A percentile compares a stretch with the other conserved stretches of the same genome.
phyloP scores from a whole-genome alignment of 2,329 filamentous ascomycete genomes.

The Diaporthe helianthi region DNA sequence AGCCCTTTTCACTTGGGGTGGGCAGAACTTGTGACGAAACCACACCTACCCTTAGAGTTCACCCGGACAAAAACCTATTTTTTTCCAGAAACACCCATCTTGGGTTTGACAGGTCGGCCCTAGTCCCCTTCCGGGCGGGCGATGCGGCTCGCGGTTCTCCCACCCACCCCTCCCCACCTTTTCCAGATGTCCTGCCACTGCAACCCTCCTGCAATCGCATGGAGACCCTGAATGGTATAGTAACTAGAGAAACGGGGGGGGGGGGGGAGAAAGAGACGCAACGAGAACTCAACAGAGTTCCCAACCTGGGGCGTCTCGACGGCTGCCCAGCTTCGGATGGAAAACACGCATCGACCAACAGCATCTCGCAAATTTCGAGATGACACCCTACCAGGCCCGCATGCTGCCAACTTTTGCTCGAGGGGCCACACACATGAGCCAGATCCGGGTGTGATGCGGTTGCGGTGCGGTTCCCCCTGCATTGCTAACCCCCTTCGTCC shows the following conservation, averaged over 20 bases:
- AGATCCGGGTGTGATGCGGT: neutral
- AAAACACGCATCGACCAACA: neutral
- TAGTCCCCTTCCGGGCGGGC: slow-evolving; percentile 4
- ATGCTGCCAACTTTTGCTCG: neutral
- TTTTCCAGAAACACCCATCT: slow-evolving; percentile 12
- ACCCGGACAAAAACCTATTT: neutral
- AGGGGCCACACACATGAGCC: neutral
- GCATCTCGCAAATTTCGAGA: neutral
- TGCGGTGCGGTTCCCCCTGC: neutral
- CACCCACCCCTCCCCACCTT: neutral
- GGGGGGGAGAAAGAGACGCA: too few species aligned
- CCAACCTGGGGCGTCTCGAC: slow-evolving; percentile 8
- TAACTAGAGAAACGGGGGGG: slow-evolving; percentile 4
- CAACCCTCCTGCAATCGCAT: neutral
- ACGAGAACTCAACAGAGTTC: neutral
- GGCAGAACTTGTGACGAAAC: slow-evolving; percentile 7
- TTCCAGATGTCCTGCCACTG: too few species aligned
- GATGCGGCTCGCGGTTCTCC: neutral
- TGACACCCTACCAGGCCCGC: slow-evolving; percentile 7
- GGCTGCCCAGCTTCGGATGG: neutral
- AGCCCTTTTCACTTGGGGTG: neutral
- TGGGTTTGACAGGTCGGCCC: slow-evolving; percentile 15
- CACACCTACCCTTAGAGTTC: slow-evolving; percentile 9
- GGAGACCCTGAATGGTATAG: slow-evolving; percentile 12
- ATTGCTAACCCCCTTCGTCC: neutral